Conservation (phyloP, 2,329 filamentous ascomycete species). For the Fusarium agapanthi region DNA sequence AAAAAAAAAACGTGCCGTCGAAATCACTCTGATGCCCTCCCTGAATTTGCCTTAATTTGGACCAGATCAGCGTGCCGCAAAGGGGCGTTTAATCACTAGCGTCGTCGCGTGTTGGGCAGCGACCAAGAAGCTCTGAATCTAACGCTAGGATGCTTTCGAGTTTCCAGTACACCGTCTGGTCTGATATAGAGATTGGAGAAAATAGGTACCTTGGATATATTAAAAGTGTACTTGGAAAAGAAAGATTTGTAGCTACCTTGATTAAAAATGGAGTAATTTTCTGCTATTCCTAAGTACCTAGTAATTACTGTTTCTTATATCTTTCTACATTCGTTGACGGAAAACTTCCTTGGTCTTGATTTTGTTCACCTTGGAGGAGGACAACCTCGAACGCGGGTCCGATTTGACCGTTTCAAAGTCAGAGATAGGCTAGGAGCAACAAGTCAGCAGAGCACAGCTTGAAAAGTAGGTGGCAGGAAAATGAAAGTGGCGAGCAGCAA, state of each 20-base stretch:
- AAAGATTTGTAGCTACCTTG: too few species aligned
- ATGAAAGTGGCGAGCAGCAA: conserved; percentile 9
- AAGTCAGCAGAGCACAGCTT: conserved; percentile 15
- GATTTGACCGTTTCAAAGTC: not conserved
- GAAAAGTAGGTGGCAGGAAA: conserved; percentile 34
- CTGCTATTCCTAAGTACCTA: not conserved
- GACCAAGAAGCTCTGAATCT: conserved; percentile 15
- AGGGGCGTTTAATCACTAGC: conserved; percentile 2
- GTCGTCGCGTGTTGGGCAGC: conserved; percentile 34
- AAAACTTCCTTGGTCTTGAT: not conserved
- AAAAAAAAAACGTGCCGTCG: not conserved
- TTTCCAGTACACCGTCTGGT: not conserved
- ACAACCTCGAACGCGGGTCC: conserved; percentile 9
- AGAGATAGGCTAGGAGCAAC: not conserved
- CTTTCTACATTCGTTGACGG: not conserved
- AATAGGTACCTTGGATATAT: not conserved
- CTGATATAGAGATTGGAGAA: not conserved
- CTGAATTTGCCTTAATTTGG: conserved; percentile 14
- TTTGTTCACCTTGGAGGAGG: not conserved
- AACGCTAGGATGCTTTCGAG: not conserved
- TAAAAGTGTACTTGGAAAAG: not conserved
- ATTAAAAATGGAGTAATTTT: not conserved
- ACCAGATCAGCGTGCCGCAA: conserved; percentile 32
- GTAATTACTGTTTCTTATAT: not conserved
- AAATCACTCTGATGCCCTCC: conserved; percentile 17